phyloP scores from a whole-genome alignment of 352 stramenopile species.

The Phytopythium kandeliae region DNA sequence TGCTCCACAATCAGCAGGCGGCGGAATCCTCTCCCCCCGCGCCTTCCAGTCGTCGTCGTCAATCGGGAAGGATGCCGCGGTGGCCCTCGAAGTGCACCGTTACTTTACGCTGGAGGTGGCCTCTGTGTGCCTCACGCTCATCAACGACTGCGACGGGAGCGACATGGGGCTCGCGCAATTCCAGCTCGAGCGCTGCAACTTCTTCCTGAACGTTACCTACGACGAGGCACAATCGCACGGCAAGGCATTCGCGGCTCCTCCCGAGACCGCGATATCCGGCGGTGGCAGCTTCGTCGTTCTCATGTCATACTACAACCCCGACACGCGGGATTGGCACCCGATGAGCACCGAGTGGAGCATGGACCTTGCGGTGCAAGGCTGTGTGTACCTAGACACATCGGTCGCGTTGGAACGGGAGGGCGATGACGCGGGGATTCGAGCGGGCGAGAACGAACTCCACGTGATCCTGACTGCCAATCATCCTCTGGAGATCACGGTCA shows the following conservation, averaged over 20 bases:
- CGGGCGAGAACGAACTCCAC: constrained; percentile 54
- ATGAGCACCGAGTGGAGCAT: constrained; percentile 77
- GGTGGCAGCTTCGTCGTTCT: constrained; percentile 54
- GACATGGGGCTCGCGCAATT: constrained; percentile 82
- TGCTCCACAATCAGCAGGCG: not conserved
- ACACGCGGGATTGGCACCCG: constrained; percentile 75
- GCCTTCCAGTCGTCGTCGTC: constrained; percentile 6
- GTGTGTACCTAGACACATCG: not conserved
- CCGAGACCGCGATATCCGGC: constrained; percentile 56
- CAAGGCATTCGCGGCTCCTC: constrained; percentile 17
- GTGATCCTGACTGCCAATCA: constrained; percentile 67
- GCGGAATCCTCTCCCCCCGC: constrained; percentile 4
- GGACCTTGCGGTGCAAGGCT: constrained; percentile 58
- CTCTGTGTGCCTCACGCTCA: constrained; percentile 64
- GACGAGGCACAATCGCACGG: constrained; percentile 7
- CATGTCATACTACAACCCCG: constrained; percentile 79
- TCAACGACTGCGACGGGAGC: constrained; percentile 84
- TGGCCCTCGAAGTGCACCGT: constrained; percentile 50
- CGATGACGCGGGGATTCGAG: constrained; percentile 10
- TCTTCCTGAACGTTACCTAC: constrained; percentile 75
- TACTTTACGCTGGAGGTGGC: constrained; percentile 74
- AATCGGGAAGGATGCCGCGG: constrained; percentile 3
- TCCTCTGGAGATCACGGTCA: constrained; percentile 68
- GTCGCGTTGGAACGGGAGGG: constrained; percentile 3
- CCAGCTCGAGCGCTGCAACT: constrained; percentile 57